Evolutionary conservation across 495 filamentous ascomycete genomes (phyloP), one percentile per base, ranked within the genome.

Genomic region (Friedmanniomyces simplex): DNA sequence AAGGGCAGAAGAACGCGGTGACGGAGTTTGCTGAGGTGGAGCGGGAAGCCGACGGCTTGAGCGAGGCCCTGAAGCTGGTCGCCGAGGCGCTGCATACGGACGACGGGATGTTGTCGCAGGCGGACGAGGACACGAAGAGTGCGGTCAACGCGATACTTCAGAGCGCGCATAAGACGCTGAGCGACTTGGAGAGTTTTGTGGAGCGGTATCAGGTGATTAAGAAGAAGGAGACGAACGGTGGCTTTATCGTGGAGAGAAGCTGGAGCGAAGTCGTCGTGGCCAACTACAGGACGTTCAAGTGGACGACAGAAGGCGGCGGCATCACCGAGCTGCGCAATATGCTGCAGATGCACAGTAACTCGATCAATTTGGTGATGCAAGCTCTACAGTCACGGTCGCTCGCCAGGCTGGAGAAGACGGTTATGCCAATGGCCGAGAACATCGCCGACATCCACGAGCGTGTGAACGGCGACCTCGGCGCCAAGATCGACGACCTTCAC

Each of bases 11-110:
- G 39, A 56, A 55, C 43, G 69, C 72, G 41, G 72, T 72, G 2
- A 14, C 55, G 12, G 72, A 74, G 43, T 75, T 75, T 51, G 51
- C 49, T 8, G 71, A 73, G 41, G 66, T 75, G 34, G 72, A 75
- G 59, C 62, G 62, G 22, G 63, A 72, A 53, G 45, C 73, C 24
- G 70, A 69, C 50, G 59, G 61, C 4, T 66, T 75, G 16, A 67
- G 67, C 43, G 71, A 66, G 30, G 58, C 66, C 0, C 64, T 75
- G 21, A 71, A 72, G 41, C 53, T 66, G n/a, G 65, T 74, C 8
- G 69, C 68, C 7, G 71, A 74, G 36, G 56, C 67, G 22, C 54
- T 73, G 18, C 67, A 67, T 50, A 68, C 67, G 20, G 70, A 72
- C 50, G 66, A 69, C 28, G 63, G 60, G 39, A 55, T 71, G 24